Conservation (phyloP, 768 basidiomycete genomes). For the Kwoniella shandongensis region DNA sequence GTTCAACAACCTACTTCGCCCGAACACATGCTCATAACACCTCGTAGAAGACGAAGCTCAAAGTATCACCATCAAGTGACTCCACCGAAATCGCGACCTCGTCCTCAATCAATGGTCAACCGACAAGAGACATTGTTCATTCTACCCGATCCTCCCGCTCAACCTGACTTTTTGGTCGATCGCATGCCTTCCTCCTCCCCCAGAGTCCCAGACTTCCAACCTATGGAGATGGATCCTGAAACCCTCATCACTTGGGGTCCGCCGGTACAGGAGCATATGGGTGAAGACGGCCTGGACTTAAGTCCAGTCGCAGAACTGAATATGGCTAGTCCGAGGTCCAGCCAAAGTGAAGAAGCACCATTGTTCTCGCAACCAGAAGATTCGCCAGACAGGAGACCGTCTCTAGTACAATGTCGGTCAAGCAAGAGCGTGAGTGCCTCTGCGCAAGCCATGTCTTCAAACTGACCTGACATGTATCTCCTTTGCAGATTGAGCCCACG, state of each 20-base stretch:
- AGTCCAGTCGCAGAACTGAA: neutral
- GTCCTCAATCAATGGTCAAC: neutral
- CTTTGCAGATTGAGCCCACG: slow-evolving; percentile 20
- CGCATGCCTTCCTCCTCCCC: neutral
- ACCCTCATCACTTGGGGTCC: slow-evolving; percentile 42
- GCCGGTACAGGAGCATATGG: neutral
- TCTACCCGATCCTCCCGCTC: slow-evolving; percentile 20
- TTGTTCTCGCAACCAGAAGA: neutral
- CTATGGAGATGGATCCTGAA: slow-evolving; percentile 37
- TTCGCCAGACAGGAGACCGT: neutral
- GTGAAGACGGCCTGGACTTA: no score
- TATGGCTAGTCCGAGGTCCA: neutral
- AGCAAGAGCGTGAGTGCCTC: slow-evolving; percentile 18
- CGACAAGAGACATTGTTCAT: slow-evolving; percentile 28
- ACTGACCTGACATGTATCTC: no score
- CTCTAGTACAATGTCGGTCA: slow-evolving; percentile 8
- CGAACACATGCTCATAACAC: slow-evolving; percentile 2
- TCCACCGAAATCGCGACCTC: slow-evolving; percentile 24
- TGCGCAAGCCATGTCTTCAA: no score
- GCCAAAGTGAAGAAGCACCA: neutral
- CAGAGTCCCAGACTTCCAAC: neutral
- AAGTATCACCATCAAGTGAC: slow-evolving; percentile 28
- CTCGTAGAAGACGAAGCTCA: slow-evolving; percentile 1
- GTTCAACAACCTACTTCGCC: slow-evolving; percentile 2
- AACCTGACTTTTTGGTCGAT: slow-evolving; percentile 14